Evolutionary conservation across 2,329 filamentous ascomycete genomes (phyloP), one percentile per base, ranked within the genome.

Genomic region (Emergomyces pasteurianus): DNA sequence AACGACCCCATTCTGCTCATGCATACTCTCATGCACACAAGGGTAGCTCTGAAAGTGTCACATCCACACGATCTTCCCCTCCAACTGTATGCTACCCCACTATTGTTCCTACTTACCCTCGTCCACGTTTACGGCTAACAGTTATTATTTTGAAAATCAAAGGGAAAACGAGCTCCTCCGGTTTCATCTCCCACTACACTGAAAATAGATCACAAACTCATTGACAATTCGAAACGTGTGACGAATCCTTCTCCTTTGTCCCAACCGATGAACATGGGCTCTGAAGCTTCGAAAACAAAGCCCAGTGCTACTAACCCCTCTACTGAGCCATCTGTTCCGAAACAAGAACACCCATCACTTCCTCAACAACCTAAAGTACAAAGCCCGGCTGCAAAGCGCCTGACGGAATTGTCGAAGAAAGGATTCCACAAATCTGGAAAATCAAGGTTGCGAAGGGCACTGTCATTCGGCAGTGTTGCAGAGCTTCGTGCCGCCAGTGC

Each of bases 381-480:
- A 7, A 92, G 89, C 66, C 85, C 89, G 54, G 92, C 92, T 23
- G 87, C 89, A 16, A 87, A 90, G 73, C 90, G 95, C 61, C 82
- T 97, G 46, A 86, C 89, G 53, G 90, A 92, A n/a, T 81, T 97
- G 60, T 92, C 87, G 63, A 88, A 92, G 66, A 92, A 89, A 71
- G 89, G 90, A 59, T 79, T 79, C 34, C 88, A 84, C 71, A 82
- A 86, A 65, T 91, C 90, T 71, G 90, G 86, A 76, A 96, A 96
- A 76, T 89, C 88, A 1, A 83, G 92, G 66, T 79, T 99, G 62
- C 85, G 94, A 60, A 84, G 94, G 67, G 94, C 94, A 0, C 96
- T 99, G 69, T 99, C 94, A 0, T 99, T 99, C 75, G 92, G 94
- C 57, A 97, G 92, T 72, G 90, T 92, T 49, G 90, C 92, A 9